Base-by-base conservation (phyloP, 2,329 filamentous ascomycete species). In the Ampelomyces quisqualis region DNA sequence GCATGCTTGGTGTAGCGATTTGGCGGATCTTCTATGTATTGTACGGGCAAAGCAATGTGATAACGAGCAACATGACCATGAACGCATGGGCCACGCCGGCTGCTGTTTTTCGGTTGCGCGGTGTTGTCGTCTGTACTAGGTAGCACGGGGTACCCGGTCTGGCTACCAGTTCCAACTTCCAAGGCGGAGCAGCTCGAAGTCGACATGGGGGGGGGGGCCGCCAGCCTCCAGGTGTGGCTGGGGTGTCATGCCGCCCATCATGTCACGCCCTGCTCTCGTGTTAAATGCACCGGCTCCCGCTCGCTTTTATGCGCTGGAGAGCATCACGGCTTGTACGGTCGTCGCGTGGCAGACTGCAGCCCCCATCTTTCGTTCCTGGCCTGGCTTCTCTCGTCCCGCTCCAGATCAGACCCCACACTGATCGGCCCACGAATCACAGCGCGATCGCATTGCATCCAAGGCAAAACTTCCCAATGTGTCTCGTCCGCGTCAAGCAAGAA, bases 401-500 rank as follows among this genome's bases (percentile, higher is more conserved):
- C 31, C 38, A 23, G 38, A 38, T 40, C 43, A 22, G 34, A 47
- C 55, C 54, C 57, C 57, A 54, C 55, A 51, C 45, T 41, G 55
- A 61, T 59, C 56, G 43, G 24, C 58, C 47, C 58, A 45, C 62
- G 57, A 62, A 65, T 65, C 61, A 64, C 41, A 51, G 41, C 35
- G 42, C 55, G 58, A 64, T 59, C 60, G 61, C 60, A 62, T 38
- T 33, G 9, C 28, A 17, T 18, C 21, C 13, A 20, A 26, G 10
- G 32, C 40, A 19, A 43, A 22, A 14, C 20, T 27, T 27, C 49
- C 43, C 49, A 29, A 75, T 76, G 73, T 76, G 73, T 58, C 70
- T 75, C 23, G 56, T 75, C 59, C 70, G 68, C 46, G 69, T 74
- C 40, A 68, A 67, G 43, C 65, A 72, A 36, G 69, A 71, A 39